Evolutionary conservation across 2,329 filamentous ascomycete species (phyloP).

Genomic region (Aspergillaceae sp.): DNA sequence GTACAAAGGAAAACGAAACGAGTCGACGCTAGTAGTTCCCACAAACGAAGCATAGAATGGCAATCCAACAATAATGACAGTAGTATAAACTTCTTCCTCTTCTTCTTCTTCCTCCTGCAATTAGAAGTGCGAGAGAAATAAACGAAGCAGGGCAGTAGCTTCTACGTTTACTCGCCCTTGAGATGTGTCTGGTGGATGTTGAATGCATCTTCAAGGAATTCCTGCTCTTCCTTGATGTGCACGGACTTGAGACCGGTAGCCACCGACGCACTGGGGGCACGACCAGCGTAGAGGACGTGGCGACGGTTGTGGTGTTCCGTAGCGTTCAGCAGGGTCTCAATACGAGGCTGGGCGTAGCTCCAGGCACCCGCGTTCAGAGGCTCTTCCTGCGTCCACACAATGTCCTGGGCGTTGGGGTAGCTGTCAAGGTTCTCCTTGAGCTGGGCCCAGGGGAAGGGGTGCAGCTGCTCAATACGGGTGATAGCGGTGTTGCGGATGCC

Average conservation of each 20-base stretch:
- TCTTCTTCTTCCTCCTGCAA: not conserved
- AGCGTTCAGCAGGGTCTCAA: constrained; percentile 91
- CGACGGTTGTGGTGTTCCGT: constrained; percentile 86
- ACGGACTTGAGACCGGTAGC: constrained; percentile 83
- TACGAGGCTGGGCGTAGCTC: constrained; percentile 93
- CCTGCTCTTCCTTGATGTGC: constrained; percentile 88
- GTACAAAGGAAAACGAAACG: too few species aligned
- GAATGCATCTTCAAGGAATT: constrained; percentile 61
- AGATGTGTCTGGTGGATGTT: constrained; percentile 56
- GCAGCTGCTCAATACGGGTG: constrained; percentile 92
- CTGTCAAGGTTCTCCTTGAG: constrained; percentile 92
- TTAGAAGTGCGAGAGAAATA: constrained; percentile 2
- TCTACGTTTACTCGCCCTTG: constrained; percentile 50
- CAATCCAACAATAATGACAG: not conserved
- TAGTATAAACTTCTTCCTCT: not conserved
- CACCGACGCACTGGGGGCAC: constrained; percentile 85
- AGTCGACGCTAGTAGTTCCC: not conserved
- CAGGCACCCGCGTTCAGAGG: constrained; percentile 94
- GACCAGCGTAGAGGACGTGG: constrained; percentile 94
- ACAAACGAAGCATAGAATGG: not conserved
- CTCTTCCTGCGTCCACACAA: constrained; percentile 97
- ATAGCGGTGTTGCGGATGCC: constrained; percentile 85
- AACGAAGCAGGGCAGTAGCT: not conserved
- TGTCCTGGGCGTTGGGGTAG: constrained; percentile 95
- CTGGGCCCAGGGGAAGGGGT: constrained; percentile 98